Base-by-base conservation (phyloP, 1,139 yeast species). In the Meyerozyma smithsonii region DNA sequence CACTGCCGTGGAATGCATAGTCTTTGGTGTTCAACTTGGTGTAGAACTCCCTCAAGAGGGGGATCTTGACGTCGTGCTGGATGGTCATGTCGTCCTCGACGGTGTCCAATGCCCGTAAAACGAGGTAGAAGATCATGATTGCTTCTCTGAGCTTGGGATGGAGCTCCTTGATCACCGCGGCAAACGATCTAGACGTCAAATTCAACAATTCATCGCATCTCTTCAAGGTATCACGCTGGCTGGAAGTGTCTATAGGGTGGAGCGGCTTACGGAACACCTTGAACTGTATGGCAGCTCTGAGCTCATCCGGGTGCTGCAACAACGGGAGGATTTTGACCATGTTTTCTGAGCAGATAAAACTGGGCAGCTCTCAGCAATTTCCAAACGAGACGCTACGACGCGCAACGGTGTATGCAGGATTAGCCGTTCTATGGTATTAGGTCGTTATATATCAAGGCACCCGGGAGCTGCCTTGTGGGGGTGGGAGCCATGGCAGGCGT, bases 1-100 rank as follows among this genome's bases (percentile, higher is more conserved):
- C 82, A 52, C 71, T 79, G 7, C 83, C 95, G 50, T 79, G 63
- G 58, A 87, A 92, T 0, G 87, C 82, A 95, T 97, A 92, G 49
- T 81, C 88, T 24, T 72, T 67, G 6, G 76, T 62, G 36, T 69
- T 64, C 48, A 92, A 71, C 47, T 84, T 79, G 25, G 74, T 63
- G 55, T 81, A 72, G 61, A 94, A 94, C 3, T 59, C 53, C 46
- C 94, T 75, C 49, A 94, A 72, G 43, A 90, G 58, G 1, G 95
- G 90, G 20, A 89, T 69, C 62, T 92, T 92, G 44, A 77, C 55
- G 17, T 72, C 72, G 6, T 87, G 80, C 43, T 79, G 81, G 42
- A 94, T 65, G 8, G 92, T 75, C 95, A 90, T 92, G 58, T 94
- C 99, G 62, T 94, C 99, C 61, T 94, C 99, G 43, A 94, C 75